These are phyloP conservation scores for Aspergillus latus DNA, from an alignment of 2,329 filamentous ascomycete genomes.

Conservation along the genomic window DNA sequence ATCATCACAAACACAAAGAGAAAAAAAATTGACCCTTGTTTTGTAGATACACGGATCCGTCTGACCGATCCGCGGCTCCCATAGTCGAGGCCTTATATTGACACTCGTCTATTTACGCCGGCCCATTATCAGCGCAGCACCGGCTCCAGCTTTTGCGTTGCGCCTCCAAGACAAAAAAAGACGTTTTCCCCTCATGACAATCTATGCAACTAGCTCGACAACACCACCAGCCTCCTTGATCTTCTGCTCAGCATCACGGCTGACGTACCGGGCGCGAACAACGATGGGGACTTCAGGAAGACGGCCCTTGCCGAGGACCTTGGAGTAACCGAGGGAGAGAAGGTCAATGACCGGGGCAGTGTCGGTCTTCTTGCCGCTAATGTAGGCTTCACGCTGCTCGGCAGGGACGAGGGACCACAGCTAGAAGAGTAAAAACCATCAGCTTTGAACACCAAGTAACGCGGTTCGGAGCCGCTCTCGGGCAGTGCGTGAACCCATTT, in stretches of 20 bases:
- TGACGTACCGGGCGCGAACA: constrained; percentile 92
- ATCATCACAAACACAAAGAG: constrained; percentile 39
- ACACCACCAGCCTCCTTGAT: constrained; percentile 97
- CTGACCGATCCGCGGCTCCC: constrained; percentile 30
- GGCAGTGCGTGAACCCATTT: background rate
- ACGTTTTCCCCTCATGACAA: constrained; percentile 27
- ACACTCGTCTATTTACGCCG: constrained; percentile 31
- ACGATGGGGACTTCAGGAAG: constrained; percentile 90
- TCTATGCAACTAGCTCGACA: constrained; percentile 89
- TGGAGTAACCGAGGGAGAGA: constrained; percentile 94
- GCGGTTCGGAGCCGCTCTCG: background rate
- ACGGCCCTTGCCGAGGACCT: constrained; percentile 97
- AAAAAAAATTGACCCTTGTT: constrained; percentile 33
- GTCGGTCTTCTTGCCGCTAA: constrained; percentile 76
- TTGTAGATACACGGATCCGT: constrained; percentile 34
- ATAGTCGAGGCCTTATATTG: constrained; percentile 30
- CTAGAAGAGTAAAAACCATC: constrained; percentile 48
- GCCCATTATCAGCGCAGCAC: constrained; percentile 31
- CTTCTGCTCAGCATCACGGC: constrained; percentile 96
- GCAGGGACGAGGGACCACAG: constrained; percentile 92
- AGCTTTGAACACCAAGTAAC: constrained; percentile 18
- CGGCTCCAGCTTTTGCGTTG: constrained; percentile 29
- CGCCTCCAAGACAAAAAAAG: constrained; percentile 28
- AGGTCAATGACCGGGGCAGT: constrained; percentile 98
- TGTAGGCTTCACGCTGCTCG: constrained; percentile 91